phyloP scores from a whole-genome alignment of 202 grass and related monocot genomes.

The Cymbopogon flexuosus region DNA sequence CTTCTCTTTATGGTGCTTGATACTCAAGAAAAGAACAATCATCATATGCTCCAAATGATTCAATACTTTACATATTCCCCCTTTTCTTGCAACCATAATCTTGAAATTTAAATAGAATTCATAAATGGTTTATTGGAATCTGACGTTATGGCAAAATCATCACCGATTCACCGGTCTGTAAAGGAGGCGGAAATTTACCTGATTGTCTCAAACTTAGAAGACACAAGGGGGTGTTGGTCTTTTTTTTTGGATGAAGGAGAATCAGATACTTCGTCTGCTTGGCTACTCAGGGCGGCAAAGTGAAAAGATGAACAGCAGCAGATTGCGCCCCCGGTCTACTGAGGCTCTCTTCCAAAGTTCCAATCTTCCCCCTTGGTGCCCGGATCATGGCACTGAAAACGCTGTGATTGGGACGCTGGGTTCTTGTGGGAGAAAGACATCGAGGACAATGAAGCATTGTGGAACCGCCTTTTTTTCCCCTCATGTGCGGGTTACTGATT shows the following conservation, averaged over 20 bases:
- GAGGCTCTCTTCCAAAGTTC: not conserved
- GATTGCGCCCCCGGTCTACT: not conserved
- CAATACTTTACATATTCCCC: not conserved
- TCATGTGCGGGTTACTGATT: conserved; percentile 54
- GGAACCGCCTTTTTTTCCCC: conserved; percentile 23
- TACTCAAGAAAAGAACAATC: conserved; percentile 39
- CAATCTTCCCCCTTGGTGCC: not conserved
- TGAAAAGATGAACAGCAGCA: not conserved
- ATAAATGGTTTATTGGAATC: not conserved
- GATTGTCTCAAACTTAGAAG: not conserved
- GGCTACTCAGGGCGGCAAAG: conserved; percentile 1
- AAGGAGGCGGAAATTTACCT: not conserved
- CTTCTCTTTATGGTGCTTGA: conserved; percentile 31
- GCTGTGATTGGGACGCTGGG: not conserved
- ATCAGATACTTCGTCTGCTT: conserved; percentile 24
- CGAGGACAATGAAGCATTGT: not conserved
- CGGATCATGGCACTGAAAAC: not conserved
- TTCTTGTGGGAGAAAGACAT: not conserved
- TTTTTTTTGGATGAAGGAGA: not conserved
- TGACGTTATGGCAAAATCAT: not conserved
- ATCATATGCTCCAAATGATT: not conserved
- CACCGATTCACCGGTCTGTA: not conserved
- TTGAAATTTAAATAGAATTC: not conserved
- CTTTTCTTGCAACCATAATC: not conserved
- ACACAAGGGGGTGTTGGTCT: not conserved